A percentile compares a stretch with the other conserved stretches of the same genome.
phyloP scores from a whole-genome alignment of 164 flowering plant species.

The Magnolia officinalis region DNA sequence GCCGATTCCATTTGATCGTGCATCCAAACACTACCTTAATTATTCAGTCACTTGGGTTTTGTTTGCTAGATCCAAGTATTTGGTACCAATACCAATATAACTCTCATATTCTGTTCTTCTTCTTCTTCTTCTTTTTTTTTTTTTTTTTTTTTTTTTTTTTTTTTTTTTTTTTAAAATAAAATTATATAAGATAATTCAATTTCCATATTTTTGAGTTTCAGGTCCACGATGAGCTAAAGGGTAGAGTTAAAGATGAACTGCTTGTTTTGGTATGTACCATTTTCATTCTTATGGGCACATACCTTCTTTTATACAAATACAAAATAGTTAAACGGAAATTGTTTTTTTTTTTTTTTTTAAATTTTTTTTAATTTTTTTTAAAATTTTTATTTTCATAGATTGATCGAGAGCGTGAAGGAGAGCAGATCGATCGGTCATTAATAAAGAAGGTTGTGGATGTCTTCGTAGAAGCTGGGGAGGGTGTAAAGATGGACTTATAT shows the following conservation, averaged over 20 bases:
- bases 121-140: neutral
- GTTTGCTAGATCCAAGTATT: too few relatives aligned
- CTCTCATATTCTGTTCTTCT: neutral
- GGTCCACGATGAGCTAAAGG: neutral
- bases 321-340: neutral
- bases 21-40: neutral
- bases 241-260: neutral
- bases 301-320: neutral
- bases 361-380: too few relatives aligned
- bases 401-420: slow-evolving; percentile 43
- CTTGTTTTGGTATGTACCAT: neutral
- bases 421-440: slow-evolving; percentile 35
- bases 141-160: too few relatives aligned
- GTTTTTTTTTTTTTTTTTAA: neutral
- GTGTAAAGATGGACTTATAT: slow-evolving; percentile 29
- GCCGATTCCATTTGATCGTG: neutral
- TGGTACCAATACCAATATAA: neutral
- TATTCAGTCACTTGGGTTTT: neutral
- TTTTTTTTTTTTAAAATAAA: too few relatives aligned
- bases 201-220: neutral
- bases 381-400: too few relatives aligned
- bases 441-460: slow-evolving; percentile 35
- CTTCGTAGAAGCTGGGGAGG: slow-evolving; percentile 50
- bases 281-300: neutral
- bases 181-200: neutral